Percentiles rank a stretch among this genome's conserved stretches.
phyloP scores from a whole-genome alignment of 2,329 filamentous ascomycete species.

The Fusarium scirpi region DNA sequence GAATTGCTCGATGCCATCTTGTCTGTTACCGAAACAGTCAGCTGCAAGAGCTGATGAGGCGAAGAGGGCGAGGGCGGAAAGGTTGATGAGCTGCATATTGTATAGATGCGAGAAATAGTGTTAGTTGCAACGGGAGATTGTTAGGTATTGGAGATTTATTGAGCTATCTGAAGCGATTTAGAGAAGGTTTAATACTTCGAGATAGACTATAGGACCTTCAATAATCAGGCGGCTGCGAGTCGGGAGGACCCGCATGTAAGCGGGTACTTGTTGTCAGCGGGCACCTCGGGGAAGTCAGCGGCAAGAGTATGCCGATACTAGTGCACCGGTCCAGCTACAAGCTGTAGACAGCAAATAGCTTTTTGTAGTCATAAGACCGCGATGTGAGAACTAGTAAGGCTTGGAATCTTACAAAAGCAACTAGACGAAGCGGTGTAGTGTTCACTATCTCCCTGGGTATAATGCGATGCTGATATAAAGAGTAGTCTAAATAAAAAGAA shows the following conservation, averaged over 20 bases:
- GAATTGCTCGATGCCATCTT: not conserved
- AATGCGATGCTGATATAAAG: not conserved
- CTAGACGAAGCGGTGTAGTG: not conserved
- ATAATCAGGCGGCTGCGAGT: not conserved
- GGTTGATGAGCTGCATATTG: constrained; percentile 20
- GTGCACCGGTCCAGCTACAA: not conserved
- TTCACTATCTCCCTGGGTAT: not conserved
- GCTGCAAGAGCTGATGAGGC: constrained; percentile 12
- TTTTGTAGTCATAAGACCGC: not conserved
- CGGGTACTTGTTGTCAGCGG: not conserved
- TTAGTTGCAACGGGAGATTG: fast-evolving
- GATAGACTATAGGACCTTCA: too few relatives aligned
- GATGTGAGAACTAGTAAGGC: not conserved
- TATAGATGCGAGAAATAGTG: not conserved
- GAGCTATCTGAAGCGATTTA: not conserved
- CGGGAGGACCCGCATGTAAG: not conserved
- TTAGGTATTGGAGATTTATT: not conserved
- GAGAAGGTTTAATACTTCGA: not conserved
- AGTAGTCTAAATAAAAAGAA: fast-evolving
- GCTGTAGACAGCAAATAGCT: too few relatives aligned
- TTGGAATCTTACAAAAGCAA: fast-evolving
- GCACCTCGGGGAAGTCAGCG: not conserved
- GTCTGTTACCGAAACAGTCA: constrained; percentile 18
- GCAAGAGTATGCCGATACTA: not conserved
- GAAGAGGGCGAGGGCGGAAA: constrained; percentile 13